phyloP scores from a whole-genome alignment of 495 filamentous ascomycete genomes.

The Neurospora sp. region DNA sequence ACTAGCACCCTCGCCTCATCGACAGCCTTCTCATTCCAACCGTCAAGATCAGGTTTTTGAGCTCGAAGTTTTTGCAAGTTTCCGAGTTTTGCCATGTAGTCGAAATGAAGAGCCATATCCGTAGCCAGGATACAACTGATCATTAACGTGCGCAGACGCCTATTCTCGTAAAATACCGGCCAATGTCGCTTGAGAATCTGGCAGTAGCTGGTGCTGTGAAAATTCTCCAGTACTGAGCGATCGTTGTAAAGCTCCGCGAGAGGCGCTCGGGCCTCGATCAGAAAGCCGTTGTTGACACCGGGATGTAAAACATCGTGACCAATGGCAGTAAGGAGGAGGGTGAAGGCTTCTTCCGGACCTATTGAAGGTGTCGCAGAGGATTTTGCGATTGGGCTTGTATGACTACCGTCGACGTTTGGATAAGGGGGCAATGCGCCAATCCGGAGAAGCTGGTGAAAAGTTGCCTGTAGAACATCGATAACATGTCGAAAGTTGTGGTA shows the following conservation, averaged over 20 bases:
- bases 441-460: slow-evolving; percentile 82
- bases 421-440: slow-evolving; percentile 71
- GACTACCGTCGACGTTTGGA: slow-evolving; percentile 18
- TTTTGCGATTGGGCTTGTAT: slow-evolving; percentile 21
- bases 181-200: slow-evolving; percentile 92
- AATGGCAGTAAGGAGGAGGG: slow-evolving; percentile 85
- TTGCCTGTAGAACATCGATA: slow-evolving; percentile 87
- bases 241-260: slow-evolving; percentile 98
- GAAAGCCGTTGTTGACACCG: slow-evolving; percentile 94
- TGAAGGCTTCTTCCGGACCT: slow-evolving; percentile 76
- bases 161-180: slow-evolving; percentile 67
- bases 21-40: slow-evolving; percentile 60
- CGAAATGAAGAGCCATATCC: slow-evolving; percentile 93
- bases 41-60: slow-evolving; percentile 46
- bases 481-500: slow-evolving; percentile 99
- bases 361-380: slow-evolving; percentile 65
- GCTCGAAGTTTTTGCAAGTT: slow-evolving; percentile 67
- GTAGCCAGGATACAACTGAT: slow-evolving; percentile 94
- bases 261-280: slow-evolving; percentile 85
- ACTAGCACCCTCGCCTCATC: slow-evolving; percentile 65
- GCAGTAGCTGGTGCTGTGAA: slow-evolving; percentile 94
- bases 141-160: slow-evolving; percentile 73
- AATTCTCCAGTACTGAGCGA: slow-evolving; percentile 90
- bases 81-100: slow-evolving; percentile 80
- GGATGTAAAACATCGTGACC: slow-evolving; percentile 97